Evolutionary conservation across 768 basidiomycete genomes (phyloP).

Genomic region (Rhodotorula toruloides): DNA sequence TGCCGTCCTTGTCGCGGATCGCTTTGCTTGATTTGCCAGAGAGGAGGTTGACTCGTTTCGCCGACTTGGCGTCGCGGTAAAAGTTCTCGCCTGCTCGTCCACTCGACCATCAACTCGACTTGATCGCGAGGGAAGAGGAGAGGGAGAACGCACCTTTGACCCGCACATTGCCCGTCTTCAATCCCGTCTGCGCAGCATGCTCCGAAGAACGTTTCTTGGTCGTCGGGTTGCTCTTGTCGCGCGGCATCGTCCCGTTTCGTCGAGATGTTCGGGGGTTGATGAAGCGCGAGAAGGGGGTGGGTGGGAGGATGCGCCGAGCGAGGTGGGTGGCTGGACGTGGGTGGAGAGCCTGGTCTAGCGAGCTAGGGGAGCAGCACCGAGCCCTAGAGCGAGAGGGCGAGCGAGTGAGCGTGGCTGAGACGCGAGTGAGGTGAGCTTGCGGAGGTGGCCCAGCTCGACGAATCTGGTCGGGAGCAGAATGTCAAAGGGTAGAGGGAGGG

Average conservation of each 20-base stretch:
- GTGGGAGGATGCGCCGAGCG: too few species aligned
- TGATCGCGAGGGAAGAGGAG: not conserved
- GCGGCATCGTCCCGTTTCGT: conserved; percentile 4
- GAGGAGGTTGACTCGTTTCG: conserved; percentile 79
- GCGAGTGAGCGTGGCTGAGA: too few species aligned
- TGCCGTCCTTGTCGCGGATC: conserved; percentile 82
- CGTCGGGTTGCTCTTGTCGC: conserved; percentile 31
- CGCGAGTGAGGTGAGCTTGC: too few species aligned
- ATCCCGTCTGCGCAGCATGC: conserved; percentile 35
- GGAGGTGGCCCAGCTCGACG: too few species aligned
- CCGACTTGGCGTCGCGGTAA: conserved; percentile 82
- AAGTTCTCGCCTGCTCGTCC: conserved; percentile 95
- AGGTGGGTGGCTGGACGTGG: too few species aligned
- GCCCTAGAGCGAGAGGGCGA: too few species aligned
- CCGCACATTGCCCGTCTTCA: conserved; percentile 40
- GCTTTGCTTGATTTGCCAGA: conserved; percentile 71
- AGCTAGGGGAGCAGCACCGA: too few species aligned
- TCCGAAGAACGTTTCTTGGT: conserved; percentile 24
- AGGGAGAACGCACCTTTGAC: conserved; percentile 23
- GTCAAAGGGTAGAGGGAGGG: too few species aligned
- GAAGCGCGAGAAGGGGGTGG: too few species aligned
- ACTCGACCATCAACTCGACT: not conserved
- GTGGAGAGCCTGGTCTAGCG: too few species aligned
- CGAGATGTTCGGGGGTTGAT: too few species aligned
- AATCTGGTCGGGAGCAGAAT: too few species aligned